Conservation (phyloP, 352 stramenopile species). For the Globisporangium yorkense region DNA sequence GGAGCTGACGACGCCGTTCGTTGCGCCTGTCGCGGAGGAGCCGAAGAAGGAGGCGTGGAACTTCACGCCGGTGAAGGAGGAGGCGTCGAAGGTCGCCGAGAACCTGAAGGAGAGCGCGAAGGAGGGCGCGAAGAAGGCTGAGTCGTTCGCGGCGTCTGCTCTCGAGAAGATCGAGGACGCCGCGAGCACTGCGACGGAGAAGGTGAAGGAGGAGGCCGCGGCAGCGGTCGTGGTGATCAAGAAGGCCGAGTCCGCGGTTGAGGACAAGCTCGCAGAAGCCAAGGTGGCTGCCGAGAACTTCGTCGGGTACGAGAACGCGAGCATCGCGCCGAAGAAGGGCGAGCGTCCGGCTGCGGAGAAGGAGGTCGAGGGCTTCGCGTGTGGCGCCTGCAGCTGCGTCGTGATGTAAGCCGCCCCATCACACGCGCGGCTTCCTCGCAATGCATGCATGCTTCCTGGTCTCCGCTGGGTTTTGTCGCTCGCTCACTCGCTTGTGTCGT, state of each 20-base stretch:
- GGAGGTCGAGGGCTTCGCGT: slow-evolving; percentile 46
- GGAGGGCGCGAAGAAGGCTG: slow-evolving; percentile 9
- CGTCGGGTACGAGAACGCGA: slow-evolving; percentile 70
- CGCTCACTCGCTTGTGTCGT: background rate
- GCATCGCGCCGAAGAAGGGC: slow-evolving; percentile 44
- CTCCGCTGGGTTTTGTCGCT: background rate
- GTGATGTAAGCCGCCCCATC: slow-evolving; percentile 48
- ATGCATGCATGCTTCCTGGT: background rate
- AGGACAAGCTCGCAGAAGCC: slow-evolving; percentile 30
- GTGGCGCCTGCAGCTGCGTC: slow-evolving; percentile 42
- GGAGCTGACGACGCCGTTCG: slow-evolving; percentile 11
- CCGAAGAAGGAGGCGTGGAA: slow-evolving; percentile 23
- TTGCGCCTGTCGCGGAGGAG: slow-evolving; percentile 9
- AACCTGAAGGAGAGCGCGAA: slow-evolving; percentile 15
- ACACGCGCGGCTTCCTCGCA: background rate
- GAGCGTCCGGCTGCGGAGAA: slow-evolving; percentile 23
- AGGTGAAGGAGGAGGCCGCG: slow-evolving; percentile 21
- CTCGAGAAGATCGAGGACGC: slow-evolving; percentile 10
- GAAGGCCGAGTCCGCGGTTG: slow-evolving; percentile 15
- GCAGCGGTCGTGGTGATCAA: slow-evolving; percentile 15
- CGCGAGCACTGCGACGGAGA: slow-evolving; percentile 5
- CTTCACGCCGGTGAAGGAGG: slow-evolving; percentile 20
- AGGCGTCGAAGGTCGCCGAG: slow-evolving; percentile 17
- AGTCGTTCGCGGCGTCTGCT: slow-evolving; percentile 2
- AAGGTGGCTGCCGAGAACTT: slow-evolving; percentile 46